Base-by-base conservation (phyloP, 306 rosid genomes). In the Malus orientalis region DNA sequence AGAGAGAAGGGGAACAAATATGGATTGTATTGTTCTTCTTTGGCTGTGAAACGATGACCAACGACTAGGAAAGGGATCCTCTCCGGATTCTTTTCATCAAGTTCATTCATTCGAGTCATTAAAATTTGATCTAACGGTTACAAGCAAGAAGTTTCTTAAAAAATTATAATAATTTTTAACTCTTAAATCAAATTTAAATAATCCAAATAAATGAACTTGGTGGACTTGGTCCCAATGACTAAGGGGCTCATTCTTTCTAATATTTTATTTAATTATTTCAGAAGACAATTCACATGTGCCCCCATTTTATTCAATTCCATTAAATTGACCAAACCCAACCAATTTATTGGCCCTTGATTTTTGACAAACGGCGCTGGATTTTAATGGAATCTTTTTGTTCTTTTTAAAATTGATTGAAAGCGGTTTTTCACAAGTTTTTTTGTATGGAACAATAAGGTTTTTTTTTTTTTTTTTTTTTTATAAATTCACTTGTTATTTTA, bases 41-140 rank as follows among this genome's bases (percentile, higher is more conserved):
- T 62, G 79, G 86, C 79, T 77, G 87, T 77, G 78, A 79, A 84
- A 74, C 23, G 49, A 75, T 18, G 87, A 84, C 87, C 79, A 45
- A 27, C 4, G 83, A 75, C 78, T 18, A 36, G 1, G 29, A 27
- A 27, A 27, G 29, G 29, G 29, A 27, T 27, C 27, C 27, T 27
- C 27, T 27, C 27, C 2, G 27, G 2, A 27, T 27, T 1, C 27
- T 1, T 27, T 27, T 1, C 27, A 27, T 2, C 29, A 27, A 27
- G 29, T 27, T 27, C 29, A 27, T 27, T 3, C 29, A 27, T 27
- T 27, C 29, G 29, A 27, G 3, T 27, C 0, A 27, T 27, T 27
- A 27, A 27, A 27, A 27, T 27, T 27, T 27, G 3, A 27, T 27
- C 2, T 27, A 27, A 27, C 29, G 29, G 29, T 3, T 27, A 27